Evolutionary conservation across 108 stramenopile genomes (phyloP).

Genomic region (Pseudonitzschia pungens): DNA sequence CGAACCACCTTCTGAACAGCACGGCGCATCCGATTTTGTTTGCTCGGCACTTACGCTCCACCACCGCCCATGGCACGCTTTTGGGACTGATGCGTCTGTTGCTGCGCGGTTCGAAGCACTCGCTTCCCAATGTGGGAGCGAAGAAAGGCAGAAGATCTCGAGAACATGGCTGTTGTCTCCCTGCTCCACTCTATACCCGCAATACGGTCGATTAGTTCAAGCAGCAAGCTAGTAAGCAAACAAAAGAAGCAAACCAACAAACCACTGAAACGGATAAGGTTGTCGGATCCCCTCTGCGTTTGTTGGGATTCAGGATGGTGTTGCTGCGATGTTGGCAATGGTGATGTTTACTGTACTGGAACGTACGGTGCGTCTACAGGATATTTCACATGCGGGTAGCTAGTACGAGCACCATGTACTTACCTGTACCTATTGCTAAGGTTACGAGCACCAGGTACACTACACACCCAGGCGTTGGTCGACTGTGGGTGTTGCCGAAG

Average conservation of each 20-base stretch:
- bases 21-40: no score
- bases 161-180: slow-evolving; percentile 2
- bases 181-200: not conserved
- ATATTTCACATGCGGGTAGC: no score
- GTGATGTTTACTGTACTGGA: not conserved
- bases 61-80: slow-evolving; percentile 30
- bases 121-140: slow-evolving; percentile 19
- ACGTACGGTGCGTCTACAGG: no score
- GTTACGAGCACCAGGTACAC: not conserved
- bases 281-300: not conserved
- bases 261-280: not conserved
- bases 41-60: slow-evolving; percentile 25
- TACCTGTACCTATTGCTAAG: not conserved
- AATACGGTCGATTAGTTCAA: no score
- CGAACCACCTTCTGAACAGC: no score
- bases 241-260: not conserved
- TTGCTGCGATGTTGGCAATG: not conserved
- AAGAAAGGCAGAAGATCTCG: slow-evolving; percentile 12
- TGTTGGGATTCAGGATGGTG: not conserved
- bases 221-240: no score
- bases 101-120: slow-evolving; percentile 5
- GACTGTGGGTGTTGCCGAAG: slow-evolving; percentile 4
- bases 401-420: not conserved
- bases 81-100: slow-evolving; percentile 19
- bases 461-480: not conserved